A percentile compares a stretch with the other conserved stretches of the same genome.
These are phyloP conservation scores for Trypanosoma boissoni DNA, from an alignment of 208 protist species.

Conservation along the genomic window DNA sequence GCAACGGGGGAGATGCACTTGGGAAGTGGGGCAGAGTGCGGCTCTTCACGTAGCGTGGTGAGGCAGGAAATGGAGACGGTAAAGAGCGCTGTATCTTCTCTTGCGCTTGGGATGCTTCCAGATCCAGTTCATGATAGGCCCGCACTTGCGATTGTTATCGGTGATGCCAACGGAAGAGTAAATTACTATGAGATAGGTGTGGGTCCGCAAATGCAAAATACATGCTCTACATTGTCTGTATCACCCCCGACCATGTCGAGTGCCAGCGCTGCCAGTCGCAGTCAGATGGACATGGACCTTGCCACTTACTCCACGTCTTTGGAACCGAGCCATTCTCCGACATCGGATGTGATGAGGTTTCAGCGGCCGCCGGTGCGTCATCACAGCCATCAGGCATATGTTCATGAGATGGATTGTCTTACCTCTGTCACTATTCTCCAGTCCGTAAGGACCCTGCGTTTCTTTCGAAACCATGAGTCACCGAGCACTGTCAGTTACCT, in stretches of 20 bases:
- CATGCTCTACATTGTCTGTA: conserved; percentile 10
- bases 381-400: conserved; percentile 83
- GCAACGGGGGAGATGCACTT: conserved; percentile 16
- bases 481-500: conserved; percentile 84
- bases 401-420: conserved; percentile 79
- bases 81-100: conserved; percentile 48
- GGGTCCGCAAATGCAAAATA: conserved; percentile 20
- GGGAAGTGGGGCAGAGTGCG: background rate
- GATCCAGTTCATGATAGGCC: conserved; percentile 69
- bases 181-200: conserved; percentile 81
- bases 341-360: conserved; percentile 45
- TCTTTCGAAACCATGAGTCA: conserved; percentile 57
- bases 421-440: conserved; percentile 79
- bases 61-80: conserved; percentile 28
- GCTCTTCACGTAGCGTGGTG: conserved; percentile 14
- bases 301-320: conserved; percentile 24
- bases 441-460: conserved; percentile 68
- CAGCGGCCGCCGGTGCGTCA: conserved; percentile 51
- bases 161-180: conserved; percentile 79
- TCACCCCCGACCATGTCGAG: conserved; percentile 26
- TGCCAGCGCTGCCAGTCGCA: conserved; percentile 19
- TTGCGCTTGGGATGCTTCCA: conserved; percentile 68
- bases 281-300: conserved; percentile 16
- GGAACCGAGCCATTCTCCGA: conserved; percentile 28
- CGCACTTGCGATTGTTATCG: conserved; percentile 64